These are phyloP conservation scores for Blastobotrys petasosporus DNA, from an alignment of 1,139 yeast genomes.

Conservation along the genomic window DNA sequence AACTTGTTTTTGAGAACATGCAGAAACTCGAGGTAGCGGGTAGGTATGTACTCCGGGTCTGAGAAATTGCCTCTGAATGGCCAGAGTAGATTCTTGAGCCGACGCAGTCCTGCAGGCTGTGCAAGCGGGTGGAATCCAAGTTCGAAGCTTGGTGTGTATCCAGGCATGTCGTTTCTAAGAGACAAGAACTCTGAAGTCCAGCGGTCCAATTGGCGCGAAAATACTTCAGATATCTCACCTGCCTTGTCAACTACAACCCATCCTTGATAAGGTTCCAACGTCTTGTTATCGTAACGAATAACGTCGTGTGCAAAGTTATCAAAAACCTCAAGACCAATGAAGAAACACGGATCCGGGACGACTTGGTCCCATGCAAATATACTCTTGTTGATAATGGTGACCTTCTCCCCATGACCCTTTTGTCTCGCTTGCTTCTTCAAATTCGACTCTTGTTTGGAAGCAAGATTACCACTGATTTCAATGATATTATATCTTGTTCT, in stretches of 20 bases:
- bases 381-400: constrained; percentile 64
- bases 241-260: constrained; percentile 67
- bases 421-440: constrained; percentile 31
- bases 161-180: constrained; percentile 46
- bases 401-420: constrained; percentile 45
- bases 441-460: constrained; percentile 48
- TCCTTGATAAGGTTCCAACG: constrained; percentile 71
- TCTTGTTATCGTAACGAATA: constrained; percentile 62
- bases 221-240: constrained; percentile 75
- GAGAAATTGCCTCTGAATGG: constrained; percentile 68
- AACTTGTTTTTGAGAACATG: constrained; percentile 57
- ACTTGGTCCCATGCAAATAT: constrained; percentile 66
- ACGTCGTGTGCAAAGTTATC: constrained; percentile 84
- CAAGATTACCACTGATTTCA: constrained; percentile 67
- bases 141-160: constrained; percentile 29
- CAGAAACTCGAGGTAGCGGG: constrained; percentile 62
- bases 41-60: constrained; percentile 77
- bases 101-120: constrained; percentile 31
- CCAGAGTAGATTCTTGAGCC: constrained; percentile 36
- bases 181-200: constrained; percentile 52
- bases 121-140: constrained; percentile 37
- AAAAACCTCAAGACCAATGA: constrained; percentile 77
- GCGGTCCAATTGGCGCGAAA: constrained; percentile 59
- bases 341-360: constrained; percentile 68
- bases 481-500: constrained; percentile 67